Percentiles rank a stretch among this genome's conserved stretches.
Conservation (phyloP, 495 filamentous ascomycete species). For the Cercophora scortea region DNA sequence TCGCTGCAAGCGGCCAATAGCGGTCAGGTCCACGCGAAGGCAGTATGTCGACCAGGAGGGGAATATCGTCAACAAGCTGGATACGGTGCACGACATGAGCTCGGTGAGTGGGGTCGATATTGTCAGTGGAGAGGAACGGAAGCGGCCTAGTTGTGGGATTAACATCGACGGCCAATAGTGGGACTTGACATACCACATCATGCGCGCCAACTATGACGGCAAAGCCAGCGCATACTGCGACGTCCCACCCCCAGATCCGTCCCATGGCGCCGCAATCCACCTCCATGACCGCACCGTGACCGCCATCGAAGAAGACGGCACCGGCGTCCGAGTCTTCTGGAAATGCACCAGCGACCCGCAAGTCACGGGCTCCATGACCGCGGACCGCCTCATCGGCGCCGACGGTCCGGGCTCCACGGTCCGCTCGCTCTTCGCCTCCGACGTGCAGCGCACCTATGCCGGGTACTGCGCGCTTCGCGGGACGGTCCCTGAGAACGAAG, state of each 20-base stretch:
- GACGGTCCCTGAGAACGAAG: conserved; percentile 58
- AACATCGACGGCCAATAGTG: conserved; percentile 17
- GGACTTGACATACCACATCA: conserved; percentile 46
- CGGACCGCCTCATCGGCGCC: conserved; percentile 45
- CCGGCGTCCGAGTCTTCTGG: conserved; percentile 31
- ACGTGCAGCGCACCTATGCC: conserved; percentile 42
- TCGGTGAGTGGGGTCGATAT: conserved; percentile 12
- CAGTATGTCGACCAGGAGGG: conserved; percentile 40
- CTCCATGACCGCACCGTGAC: conserved; percentile 41
- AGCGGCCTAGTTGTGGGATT: not conserved
- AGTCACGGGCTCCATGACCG: conserved; percentile 20
- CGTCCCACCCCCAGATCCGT: conserved; percentile 21
- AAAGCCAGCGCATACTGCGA: conserved; percentile 38
- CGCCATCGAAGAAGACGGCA: conserved; percentile 25
- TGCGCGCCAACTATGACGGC: conserved; percentile 51
- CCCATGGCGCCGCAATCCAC: conserved; percentile 36
- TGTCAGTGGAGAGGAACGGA: too few relatives aligned
- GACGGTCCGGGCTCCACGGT: conserved; percentile 50
- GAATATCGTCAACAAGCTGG: conserved; percentile 31
- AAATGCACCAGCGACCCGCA: conserved; percentile 21
- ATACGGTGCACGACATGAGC: conserved; percentile 38
- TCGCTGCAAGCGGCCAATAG: conserved; percentile 25
- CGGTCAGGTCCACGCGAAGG: conserved; percentile 25
- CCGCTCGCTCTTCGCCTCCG: conserved; percentile 36
- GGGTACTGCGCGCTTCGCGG: conserved; percentile 51